Percentiles rank a stretch among this genome's conserved stretches.
These are phyloP conservation scores for Barnettozyma wickerhamii DNA, from an alignment of 805 yeast species.

Conservation along the genomic window DNA sequence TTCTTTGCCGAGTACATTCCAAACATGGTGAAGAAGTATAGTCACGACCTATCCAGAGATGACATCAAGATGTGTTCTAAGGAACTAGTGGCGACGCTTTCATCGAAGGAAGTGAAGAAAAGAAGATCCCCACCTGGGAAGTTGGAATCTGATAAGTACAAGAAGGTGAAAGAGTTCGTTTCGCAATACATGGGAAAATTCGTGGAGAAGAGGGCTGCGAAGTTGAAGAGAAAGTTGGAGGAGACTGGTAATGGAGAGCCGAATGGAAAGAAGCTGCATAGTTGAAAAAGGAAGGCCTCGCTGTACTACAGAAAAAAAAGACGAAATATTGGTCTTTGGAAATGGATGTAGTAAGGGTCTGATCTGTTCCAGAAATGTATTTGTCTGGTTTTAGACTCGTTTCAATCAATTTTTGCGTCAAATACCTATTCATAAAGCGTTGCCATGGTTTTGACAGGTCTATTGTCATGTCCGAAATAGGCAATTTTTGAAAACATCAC, in stretches of 20 bases:
- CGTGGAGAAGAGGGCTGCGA: conserved; percentile 41
- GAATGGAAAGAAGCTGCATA: conserved; percentile 5
- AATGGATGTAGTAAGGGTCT: too few species aligned
- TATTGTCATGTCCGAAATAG: conserved; percentile 20
- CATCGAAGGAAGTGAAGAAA: conserved; percentile 56
- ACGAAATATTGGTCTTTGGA: too few species aligned
- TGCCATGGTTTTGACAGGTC: too few species aligned
- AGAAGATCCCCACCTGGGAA: conserved; percentile 44
- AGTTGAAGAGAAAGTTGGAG: conserved; percentile 14
- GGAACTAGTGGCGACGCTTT: conserved; percentile 66
- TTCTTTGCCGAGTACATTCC: conserved; percentile 75
- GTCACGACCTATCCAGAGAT: conserved; percentile 64
- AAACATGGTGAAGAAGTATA: conserved; percentile 65
- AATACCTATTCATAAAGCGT: too few species aligned
- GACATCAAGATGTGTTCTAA: conserved; percentile 71
- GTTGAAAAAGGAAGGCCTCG: too few species aligned
- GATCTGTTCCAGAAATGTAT: too few species aligned
- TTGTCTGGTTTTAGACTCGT: too few species aligned
- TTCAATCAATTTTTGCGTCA: too few species aligned
- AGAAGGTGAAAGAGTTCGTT: conserved; percentile 64
- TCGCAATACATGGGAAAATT: conserved; percentile 65
- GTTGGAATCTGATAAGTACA: conserved; percentile 57
- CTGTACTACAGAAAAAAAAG: too few species aligned
- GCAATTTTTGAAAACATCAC: conserved; percentile 8
- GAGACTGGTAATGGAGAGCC: neutral